Percentiles rank a stretch among this genome's conserved stretches.
Conservation (phyloP, 345 rosid species). For the Capsella bursapastoris region DNA sequence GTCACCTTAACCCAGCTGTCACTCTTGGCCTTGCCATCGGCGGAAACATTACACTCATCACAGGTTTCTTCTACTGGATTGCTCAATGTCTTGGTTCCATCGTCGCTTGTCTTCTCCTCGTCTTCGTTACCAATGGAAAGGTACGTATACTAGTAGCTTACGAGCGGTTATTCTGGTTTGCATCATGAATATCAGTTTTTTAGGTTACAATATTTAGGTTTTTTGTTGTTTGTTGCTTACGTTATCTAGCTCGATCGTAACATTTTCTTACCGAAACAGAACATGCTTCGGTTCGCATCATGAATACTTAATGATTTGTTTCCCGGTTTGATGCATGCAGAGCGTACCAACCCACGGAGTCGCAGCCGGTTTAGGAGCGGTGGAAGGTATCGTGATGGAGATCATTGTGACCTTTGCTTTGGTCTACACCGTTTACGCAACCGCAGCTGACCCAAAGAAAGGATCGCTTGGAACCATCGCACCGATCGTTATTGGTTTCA, state of each 20-base stretch:
- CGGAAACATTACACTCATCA: conserved; percentile 76
- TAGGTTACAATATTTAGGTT: neutral
- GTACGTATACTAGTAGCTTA: conserved; percentile 32
- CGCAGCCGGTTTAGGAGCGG: conserved; percentile 62
- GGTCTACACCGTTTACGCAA: conserved; percentile 89
- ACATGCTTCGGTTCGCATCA: neutral
- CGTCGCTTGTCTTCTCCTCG: conserved; percentile 82
- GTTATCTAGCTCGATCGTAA: neutral
- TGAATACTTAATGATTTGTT: neutral
- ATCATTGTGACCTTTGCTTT: conserved; percentile 74
- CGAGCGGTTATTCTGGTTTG: neutral
- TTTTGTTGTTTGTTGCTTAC: neutral
- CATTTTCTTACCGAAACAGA: neutral
- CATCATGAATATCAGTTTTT: neutral
- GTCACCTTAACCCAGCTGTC: conserved; percentile 89
- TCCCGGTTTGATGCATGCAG: conserved; percentile 42
- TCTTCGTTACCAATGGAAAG: conserved; percentile 61
- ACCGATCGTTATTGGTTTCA: conserved; percentile 85
- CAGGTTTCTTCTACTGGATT: conserved; percentile 84
- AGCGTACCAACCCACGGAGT: conserved; percentile 80
- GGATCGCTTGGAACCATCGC: conserved; percentile 78
- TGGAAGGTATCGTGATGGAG: conserved; percentile 76
- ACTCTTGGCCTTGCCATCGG: conserved; percentile 85
- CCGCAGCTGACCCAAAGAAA: conserved; percentile 84
- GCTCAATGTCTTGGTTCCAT: conserved; percentile 88